Evolutionary conservation across 768 basidiomycete species (phyloP), one percentile per base, ranked within the genome.

Genomic region (Phallus indusiatus): DNA sequence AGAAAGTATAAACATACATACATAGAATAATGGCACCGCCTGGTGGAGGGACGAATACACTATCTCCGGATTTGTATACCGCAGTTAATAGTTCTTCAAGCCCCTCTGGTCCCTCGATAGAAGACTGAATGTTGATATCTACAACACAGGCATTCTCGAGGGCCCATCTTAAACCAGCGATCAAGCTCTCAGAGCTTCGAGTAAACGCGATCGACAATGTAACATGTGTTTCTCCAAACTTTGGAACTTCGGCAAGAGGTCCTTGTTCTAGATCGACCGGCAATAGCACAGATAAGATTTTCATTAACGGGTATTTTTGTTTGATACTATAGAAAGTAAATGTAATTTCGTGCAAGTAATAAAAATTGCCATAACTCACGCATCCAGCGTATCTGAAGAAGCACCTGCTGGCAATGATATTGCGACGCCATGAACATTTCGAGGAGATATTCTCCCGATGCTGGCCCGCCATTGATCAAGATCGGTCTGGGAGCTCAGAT

Each of bases 61-160:
- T 14, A 24, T 61, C 47, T 50, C 53, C 58, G 77, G 37, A 72
- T 34, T 58, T 69, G 21, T 78, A 79, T 21, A 84, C 81, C 67
- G 84, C 89, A 47, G 78, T 75, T 61, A 92, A 74, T 54, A 89
- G 67, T 57, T 90, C 89, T 67, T 88, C 84, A 33, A 93, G 78
- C 0, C 72, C 75, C 55, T 91, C 88, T 71, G 78, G 80, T 24
- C 80, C 74, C 3, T 79, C 73, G 53, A 87, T 73, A 51, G 76
- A 75, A 28, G 76, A 74, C 61, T 79, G 76, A 53, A 91, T 75
- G 65, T 88, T 82, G 61, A 93, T 79, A 65, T 91, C 88, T 22
- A 93, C 79, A 17, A 81, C 79, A 55, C 77, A 76, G 47, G 80
- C 83, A 53, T 77, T 75, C 51, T 79, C 72, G 10, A 93, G 71